phyloP scores from a whole-genome alignment of 306 rosid species.

The Begonia loranthoides region DNA sequence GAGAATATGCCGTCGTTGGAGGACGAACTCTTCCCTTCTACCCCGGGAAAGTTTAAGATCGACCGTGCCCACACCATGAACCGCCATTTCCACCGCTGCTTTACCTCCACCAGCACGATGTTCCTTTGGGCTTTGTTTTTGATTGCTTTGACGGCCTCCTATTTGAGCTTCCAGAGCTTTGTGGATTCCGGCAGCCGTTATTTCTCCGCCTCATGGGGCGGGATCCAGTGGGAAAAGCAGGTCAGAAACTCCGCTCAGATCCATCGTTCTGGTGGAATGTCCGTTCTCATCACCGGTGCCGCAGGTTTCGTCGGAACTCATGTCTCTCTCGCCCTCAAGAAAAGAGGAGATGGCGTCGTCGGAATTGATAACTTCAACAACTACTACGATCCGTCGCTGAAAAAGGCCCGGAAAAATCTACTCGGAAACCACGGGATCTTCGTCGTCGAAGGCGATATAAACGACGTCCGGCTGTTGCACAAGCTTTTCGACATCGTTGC shows the following conservation, averaged over 20 bases:
- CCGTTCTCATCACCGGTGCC: slow-evolving; percentile 54
- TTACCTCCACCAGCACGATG: slow-evolving; percentile 58
- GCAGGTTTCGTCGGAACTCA: slow-evolving; percentile 54
- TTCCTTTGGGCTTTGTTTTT: slow-evolving; percentile 57
- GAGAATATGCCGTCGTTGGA: slow-evolving; percentile 32
- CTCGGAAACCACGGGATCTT: slow-evolving; percentile 31
- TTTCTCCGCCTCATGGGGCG: slow-evolving; percentile 57
- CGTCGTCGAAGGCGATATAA: slow-evolving; percentile 43
- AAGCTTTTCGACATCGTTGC: slow-evolving; percentile 15
- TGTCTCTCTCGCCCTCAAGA: slow-evolving; percentile 46
- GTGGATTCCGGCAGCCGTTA: slow-evolving; percentile 46
- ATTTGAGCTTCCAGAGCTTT: slow-evolving; percentile 43
- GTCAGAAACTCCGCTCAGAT: slow-evolving; percentile 40
- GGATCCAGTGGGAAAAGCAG: slow-evolving; percentile 66
- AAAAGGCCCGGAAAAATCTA: slow-evolving; percentile 35
- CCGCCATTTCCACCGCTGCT: slow-evolving; percentile 50
- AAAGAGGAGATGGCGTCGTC: slow-evolving; percentile 57
- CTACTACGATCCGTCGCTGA: slow-evolving; percentile 47
- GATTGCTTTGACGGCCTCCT: slow-evolving; percentile 50
- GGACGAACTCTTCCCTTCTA: slow-evolving; percentile 45
- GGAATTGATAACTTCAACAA: slow-evolving; percentile 55
- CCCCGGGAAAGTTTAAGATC: slow-evolving; percentile 60
- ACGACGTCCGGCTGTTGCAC: slow-evolving; percentile 30
- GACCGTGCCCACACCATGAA: slow-evolving; percentile 34
- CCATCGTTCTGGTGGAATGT: slow-evolving; percentile 33